A percentile compares a stretch with the other conserved stretches of the same genome.
Conservation (phyloP, 768 basidiomycete genomes). For the Pleurotus djamor region DNA sequence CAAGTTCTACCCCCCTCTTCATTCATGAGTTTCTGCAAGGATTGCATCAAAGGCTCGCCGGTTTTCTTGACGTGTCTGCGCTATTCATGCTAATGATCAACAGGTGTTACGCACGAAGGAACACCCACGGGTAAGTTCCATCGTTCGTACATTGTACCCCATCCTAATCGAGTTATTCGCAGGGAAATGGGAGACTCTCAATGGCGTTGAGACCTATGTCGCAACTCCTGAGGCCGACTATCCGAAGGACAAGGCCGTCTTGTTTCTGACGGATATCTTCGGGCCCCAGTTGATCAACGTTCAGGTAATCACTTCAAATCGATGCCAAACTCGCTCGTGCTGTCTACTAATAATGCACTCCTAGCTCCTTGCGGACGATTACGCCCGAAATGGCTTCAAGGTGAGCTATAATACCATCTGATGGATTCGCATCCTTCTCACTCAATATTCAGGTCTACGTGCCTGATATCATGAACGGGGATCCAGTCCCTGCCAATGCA, state of each 20-base stretch:
- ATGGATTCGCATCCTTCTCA: background rate
- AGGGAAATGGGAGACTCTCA: constrained; percentile 37
- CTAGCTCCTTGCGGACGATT: constrained; percentile 40
- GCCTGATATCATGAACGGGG: constrained; percentile 42
- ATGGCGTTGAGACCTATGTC: constrained; percentile 37
- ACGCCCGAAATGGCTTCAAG: constrained; percentile 44
- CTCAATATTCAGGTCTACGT: constrained; percentile 26
- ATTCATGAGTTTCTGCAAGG: constrained; percentile 46
- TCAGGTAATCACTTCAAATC: constrained; percentile 7
- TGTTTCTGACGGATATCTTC: constrained; percentile 42
- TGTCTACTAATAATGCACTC: background rate
- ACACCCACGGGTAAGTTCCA: constrained; percentile 24
- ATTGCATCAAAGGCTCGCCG: constrained; percentile 39
- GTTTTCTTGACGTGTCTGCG: too few species aligned
- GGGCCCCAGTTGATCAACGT: constrained; percentile 33
- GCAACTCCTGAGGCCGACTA: constrained; percentile 37
- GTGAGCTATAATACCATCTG: constrained; percentile 14
- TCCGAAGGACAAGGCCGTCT: constrained; percentile 41
- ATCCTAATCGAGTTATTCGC: background rate
- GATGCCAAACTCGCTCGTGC: too few species aligned
- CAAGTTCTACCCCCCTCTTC: background rate
- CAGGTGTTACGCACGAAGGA: constrained; percentile 37
- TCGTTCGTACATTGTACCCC: background rate
- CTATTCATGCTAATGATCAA: background rate
- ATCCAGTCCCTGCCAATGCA: constrained; percentile 34